These are phyloP conservation scores for Vaccinium vitisidaea DNA, from an alignment of 148 eudicot species.

Conservation along the genomic window DNA sequence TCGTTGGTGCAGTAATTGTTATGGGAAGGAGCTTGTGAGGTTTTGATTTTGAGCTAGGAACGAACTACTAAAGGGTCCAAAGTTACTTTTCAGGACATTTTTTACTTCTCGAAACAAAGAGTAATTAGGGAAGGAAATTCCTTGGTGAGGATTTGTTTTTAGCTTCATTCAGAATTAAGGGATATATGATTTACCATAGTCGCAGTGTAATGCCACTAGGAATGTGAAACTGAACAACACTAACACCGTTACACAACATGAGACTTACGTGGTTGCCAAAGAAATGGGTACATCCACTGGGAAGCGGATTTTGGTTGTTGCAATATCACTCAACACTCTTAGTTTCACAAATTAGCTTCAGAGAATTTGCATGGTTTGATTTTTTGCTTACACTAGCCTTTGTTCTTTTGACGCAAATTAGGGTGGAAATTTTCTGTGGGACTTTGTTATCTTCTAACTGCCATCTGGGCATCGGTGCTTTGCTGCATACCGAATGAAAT, in stretches of 20 bases:
- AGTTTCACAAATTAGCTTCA: neutral
- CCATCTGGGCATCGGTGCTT: neutral
- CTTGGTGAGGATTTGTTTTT: neutral
- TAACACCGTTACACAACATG: too few relatives aligned
- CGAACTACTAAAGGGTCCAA: neutral
- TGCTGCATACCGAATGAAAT: neutral
- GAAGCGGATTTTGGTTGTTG: too few relatives aligned
- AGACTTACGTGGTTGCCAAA: too few relatives aligned
- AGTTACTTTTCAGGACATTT: neutral
- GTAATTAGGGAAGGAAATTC: neutral
- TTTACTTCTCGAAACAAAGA: neutral
- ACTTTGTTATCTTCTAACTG: neutral
- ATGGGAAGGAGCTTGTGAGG: neutral
- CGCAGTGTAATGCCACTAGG: too few relatives aligned
- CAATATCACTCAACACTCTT: too few relatives aligned
- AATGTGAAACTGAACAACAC: too few relatives aligned
- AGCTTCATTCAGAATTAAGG: neutral
- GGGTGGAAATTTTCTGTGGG: neutral
- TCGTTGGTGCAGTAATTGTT: neutral
- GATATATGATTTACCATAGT: neutral
- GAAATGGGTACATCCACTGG: too few relatives aligned
- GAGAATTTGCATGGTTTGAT: neutral
- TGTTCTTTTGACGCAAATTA: neutral
- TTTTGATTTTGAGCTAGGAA: neutral
- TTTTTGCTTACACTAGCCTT: neutral